Evolutionary conservation across 2,329 filamentous ascomycete species (phyloP).

Genomic region (Harringtonia aguacate): DNA sequence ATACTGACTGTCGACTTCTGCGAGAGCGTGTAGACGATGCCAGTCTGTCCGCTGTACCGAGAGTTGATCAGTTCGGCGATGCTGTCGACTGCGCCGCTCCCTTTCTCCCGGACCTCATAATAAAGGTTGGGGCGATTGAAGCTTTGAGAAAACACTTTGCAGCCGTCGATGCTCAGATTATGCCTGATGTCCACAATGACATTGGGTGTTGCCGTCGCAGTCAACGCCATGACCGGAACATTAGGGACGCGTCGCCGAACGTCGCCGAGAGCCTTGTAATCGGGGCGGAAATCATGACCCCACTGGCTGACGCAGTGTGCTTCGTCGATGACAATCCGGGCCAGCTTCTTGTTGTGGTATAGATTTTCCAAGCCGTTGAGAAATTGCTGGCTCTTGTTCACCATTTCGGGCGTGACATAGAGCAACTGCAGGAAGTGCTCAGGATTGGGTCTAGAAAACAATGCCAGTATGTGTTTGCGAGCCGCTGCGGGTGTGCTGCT

Average conservation of each 20-base stretch:
- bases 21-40: constrained; percentile 90
- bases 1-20: constrained; percentile 73
- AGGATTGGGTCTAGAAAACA: constrained; percentile 50
- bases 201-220: constrained; percentile 87
- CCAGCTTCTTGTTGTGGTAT: constrained; percentile 61
- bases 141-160: constrained; percentile 76
- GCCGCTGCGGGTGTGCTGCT: constrained; percentile 57
- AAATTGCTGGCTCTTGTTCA: constrained; percentile 68
- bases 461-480: constrained; percentile 54
- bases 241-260: constrained; percentile 61
- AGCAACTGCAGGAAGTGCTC: constrained; percentile 76
- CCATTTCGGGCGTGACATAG: constrained; percentile 96
- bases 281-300: constrained; percentile 95
- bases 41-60: constrained; percentile 61
- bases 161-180: constrained; percentile 74
- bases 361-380: constrained; percentile 54
- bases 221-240: constrained; percentile 89
- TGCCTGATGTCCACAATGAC: constrained; percentile 87
- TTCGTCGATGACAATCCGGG: constrained; percentile 91
- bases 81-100: constrained; percentile 39
- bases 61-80: constrained; percentile 59
- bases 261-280: constrained; percentile 79
- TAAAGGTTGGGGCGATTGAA: constrained; percentile 95
- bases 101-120: constrained; percentile 73
- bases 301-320: constrained; percentile 99